phyloP scores from a whole-genome alignment of 2,329 filamentous ascomycete species.

The Fusarium sp. region DNA sequence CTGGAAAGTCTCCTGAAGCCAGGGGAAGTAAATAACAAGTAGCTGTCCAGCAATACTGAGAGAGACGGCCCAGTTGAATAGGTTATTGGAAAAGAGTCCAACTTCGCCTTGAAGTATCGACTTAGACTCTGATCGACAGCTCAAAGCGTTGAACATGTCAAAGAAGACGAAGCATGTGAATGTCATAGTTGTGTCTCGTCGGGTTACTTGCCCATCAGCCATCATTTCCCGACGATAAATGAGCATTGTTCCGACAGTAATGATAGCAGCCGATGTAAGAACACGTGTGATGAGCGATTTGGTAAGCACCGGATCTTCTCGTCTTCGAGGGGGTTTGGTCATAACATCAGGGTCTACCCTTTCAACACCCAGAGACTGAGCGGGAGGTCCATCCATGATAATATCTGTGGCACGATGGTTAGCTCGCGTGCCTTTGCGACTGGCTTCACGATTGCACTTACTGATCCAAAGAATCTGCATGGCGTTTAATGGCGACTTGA shows the following conservation, averaged over 20 bases:
- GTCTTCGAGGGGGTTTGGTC: slow-evolving; percentile 84
- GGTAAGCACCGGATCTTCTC: slow-evolving; percentile 92
- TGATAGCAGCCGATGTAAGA: slow-evolving; percentile 85
- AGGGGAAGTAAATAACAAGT: slow-evolving; percentile 93
- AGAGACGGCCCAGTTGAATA: slow-evolving; percentile 96
- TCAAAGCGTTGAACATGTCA: slow-evolving; percentile 99
- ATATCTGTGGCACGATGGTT: slow-evolving; percentile 73
- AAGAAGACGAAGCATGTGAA: slow-evolving; percentile 99
- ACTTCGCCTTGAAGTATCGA: slow-evolving; percentile 89
- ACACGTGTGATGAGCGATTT: slow-evolving; percentile 84
- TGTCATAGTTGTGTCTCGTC: slow-evolving; percentile 98
- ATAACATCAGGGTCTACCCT: slow-evolving; percentile 95
- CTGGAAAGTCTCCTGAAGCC: slow-evolving; percentile 94
- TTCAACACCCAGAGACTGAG: slow-evolving; percentile 96
- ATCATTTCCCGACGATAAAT: slow-evolving; percentile 95
- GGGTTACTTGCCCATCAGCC: slow-evolving; percentile 82
- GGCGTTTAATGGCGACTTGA: slow-evolving; percentile 94
- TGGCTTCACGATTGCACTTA: slow-evolving; percentile 62
- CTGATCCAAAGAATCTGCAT: slow-evolving; percentile 99
- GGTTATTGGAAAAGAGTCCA: slow-evolving; percentile 83
- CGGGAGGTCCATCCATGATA: slow-evolving; percentile 98
- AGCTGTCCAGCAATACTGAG: slow-evolving; percentile 87
- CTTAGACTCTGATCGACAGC: slow-evolving; percentile 91
- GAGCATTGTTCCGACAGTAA: slow-evolving; percentile 91
- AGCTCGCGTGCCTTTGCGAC: background rate